Evolutionary conservation across 1,139 yeast species (phyloP).

Genomic region (Geotrichum cucujoidarum): DNA sequence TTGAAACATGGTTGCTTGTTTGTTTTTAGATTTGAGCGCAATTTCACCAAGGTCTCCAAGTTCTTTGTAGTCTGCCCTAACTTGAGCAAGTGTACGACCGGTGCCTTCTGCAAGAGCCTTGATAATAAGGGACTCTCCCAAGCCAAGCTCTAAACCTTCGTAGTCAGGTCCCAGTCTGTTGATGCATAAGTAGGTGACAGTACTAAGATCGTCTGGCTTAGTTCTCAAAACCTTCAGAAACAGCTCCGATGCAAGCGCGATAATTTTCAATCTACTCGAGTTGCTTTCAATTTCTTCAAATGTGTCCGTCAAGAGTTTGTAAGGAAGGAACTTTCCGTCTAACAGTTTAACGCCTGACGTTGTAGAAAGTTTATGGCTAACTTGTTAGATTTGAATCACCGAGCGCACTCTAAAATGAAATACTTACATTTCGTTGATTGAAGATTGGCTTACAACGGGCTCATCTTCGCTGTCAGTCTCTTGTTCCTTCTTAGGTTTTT

Average conservation of each 20-base stretch:
- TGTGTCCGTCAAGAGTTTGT: constrained; percentile 46
- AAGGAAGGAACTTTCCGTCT: constrained; percentile 14
- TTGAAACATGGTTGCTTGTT: constrained; percentile 89
- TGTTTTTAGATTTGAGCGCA: constrained; percentile 76
- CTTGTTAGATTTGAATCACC: not conserved
- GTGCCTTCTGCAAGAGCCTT: constrained; percentile 89
- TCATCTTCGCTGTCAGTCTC: not conserved
- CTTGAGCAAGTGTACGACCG: constrained; percentile 67
- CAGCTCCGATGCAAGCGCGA: constrained; percentile 66
- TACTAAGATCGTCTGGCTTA: constrained; percentile 57
- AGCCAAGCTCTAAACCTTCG: constrained; percentile 85
- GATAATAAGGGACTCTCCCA: constrained; percentile 82
- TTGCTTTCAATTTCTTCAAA: constrained; percentile 76
- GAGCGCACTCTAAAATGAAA: not conserved
- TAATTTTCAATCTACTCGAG: constrained; percentile 75
- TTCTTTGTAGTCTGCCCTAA: constrained; percentile 69
- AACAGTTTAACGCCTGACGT: constrained; percentile 8
- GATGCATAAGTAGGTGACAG: constrained; percentile 75
- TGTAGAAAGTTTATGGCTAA: constrained; percentile 4
- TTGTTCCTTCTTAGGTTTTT: not conserved
- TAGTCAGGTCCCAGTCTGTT: constrained; percentile 93
- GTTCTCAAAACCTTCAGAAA: constrained; percentile 57
- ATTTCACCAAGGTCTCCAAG: constrained; percentile 89
- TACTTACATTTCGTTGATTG: constrained; percentile 3
- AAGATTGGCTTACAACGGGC: not conserved